Conservation (phyloP, 768 basidiomycete genomes). For the Rhodotorula sphaerocarpa region DNA sequence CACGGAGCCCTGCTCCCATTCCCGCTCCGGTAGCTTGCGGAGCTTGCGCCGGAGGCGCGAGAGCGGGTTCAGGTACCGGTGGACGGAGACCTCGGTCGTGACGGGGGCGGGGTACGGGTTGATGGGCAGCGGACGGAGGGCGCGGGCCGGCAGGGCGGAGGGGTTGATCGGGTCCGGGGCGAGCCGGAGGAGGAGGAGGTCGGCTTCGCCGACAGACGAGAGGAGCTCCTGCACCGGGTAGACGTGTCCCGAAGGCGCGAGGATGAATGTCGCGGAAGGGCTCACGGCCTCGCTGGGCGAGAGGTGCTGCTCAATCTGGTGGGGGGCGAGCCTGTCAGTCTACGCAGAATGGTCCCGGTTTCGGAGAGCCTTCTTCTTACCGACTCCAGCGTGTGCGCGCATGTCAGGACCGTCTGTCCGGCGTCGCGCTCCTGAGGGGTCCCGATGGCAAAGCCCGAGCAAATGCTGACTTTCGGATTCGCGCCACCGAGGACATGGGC, state of each 20-base stretch:
- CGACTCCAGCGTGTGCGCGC: slow-evolving; percentile 54
- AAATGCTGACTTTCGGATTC: slow-evolving; percentile 46
- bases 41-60: slow-evolving; percentile 44
- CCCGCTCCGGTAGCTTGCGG: slow-evolving; percentile 52
- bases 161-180: slow-evolving; percentile 7
- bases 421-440: slow-evolving; percentile 27
- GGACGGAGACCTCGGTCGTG: slow-evolving; percentile 50
- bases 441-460: slow-evolving; percentile 55
- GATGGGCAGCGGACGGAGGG: slow-evolving; percentile 52
- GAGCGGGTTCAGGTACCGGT: slow-evolving; percentile 47
- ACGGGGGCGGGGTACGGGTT: slow-evolving; percentile 56
- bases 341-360: background rate
- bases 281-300: slow-evolving; percentile 10
- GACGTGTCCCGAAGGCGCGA: slow-evolving; percentile 41
- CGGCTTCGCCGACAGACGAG: slow-evolving; percentile 56
- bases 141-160: slow-evolving; percentile 5
- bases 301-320: slow-evolving; percentile 44
- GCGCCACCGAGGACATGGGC: slow-evolving; percentile 50
- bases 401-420: slow-evolving; percentile 49
- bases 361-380: slow-evolving; percentile 48
- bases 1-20: slow-evolving; percentile 53
- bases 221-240: slow-evolving; percentile 49
- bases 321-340: background rate
- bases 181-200: slow-evolving; percentile 51
- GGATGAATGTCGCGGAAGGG: slow-evolving; percentile 45